Base-by-base conservation (phyloP, 129 eudicot species). In the Saposhnikovia divaricata region DNA sequence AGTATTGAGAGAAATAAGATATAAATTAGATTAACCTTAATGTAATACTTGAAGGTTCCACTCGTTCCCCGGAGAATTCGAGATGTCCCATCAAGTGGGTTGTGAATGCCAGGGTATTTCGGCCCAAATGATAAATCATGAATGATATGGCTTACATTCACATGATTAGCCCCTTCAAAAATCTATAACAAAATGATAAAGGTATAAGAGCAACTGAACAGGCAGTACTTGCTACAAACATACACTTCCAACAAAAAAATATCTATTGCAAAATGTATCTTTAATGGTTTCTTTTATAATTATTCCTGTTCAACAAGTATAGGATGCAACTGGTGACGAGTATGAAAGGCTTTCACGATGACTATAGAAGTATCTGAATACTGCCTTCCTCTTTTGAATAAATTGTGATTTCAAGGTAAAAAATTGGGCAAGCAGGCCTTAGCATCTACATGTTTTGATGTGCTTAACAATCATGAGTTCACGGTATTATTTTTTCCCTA, bases 121-220 rank as follows among this genome's bases (percentile, higher is more conserved):
- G 98, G 99, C 75, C 99, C 99, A 89, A 96, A 96, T 45, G 99
- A 92, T 73, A 96, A 77, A 83, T 96, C 96, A 73, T 96, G 97
- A 80, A 96, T 96, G 71, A 90, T 83, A 82, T 96, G 99, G 80
- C 99, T 96, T 75, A 96, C 96, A 78, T 96, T 96, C 57, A 96
- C 99, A 89, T 87, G 97, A 74, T 88, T 85, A 73, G 94, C 83
- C 57, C 97, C 92, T 81, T 89, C 99, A 88, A 96, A 96, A 25
- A 96, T 96, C 98, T 96, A 87, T 78, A 74, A 31, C 37, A 66
- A 70, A 15, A 75, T 13, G 45, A 14, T 11, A 23, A 39, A 61
- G 45, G 72, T 14, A 75, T 14, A 25, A n/a, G 71, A 40, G 40
- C 39, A 70, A 31, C 37, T 6, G 4, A 70, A 70, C 44, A 70